Evolutionary conservation across 139 green algal genomes (phyloP), one percentile per base, ranked within the genome.

Genomic region (Bryopsis sp.): DNA sequence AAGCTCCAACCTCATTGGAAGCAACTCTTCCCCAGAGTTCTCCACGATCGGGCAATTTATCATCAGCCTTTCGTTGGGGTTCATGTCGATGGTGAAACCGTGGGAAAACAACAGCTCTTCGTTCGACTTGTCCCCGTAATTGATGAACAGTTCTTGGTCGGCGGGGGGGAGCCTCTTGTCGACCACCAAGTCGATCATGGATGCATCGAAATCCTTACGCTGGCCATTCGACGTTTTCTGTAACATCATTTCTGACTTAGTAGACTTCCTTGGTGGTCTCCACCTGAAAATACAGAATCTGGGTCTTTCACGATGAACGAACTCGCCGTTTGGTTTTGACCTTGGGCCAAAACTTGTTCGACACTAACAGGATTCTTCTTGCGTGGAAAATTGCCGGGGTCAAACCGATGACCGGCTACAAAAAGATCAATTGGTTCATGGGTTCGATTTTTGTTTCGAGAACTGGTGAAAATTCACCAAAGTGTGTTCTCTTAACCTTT

Each of bases 81-180:
- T 92, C 63, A 73, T 37, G 1, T 73, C 50, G 47, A 78, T 3
- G 1, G 82, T 76, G 74, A 95, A 94, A 19, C 89, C 90, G 69
- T 96, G 89, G 32, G 85, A 71, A 57, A 92, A 83, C 32, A 96
- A 76, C 68, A 96, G 72, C 78, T 93, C 83, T 71, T 96, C 90
- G 33, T 95, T 93, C 64, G 72, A 78, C 48, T 79, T 79, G 61
- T 80, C 74, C 15, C 84, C 81, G 43, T 88, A 88, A 39, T 38
- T 72, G 37, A 88, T 84, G 28, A 58, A 57, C 22, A 69, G 26
- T 54, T 69, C 38, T 11, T 11, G 11, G 11, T 19, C 43, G 19
- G 43, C 15, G 11, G 11, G 43, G 15, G 19, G 43, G 15, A 19
- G 43, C 43, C 19, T 54, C 43, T 59, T 46, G 2, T 58, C 64